Percentiles rank a stretch among this genome's conserved stretches.
phyloP scores from a whole-genome alignment of 768 basidiomycete genomes.

The Termitomyces sp. region DNA sequence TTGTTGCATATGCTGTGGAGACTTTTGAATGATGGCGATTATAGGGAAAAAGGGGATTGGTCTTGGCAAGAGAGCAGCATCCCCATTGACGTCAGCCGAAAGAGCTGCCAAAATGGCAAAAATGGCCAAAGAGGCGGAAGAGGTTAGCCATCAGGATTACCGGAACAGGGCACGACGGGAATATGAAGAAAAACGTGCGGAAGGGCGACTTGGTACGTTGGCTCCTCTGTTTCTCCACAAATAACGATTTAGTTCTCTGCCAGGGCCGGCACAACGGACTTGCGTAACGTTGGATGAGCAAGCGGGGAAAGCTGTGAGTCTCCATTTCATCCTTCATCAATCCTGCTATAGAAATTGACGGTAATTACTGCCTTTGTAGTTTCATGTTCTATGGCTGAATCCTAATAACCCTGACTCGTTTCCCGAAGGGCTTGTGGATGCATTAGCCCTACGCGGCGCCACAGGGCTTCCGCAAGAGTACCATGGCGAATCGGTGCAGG shows the following conservation, averaged over 20 bases:
- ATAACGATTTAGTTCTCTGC: neutral
- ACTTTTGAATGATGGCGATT: neutral
- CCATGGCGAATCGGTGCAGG: slow-evolving; percentile 31
- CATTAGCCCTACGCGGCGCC: slow-evolving; percentile 37
- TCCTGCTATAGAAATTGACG: slow-evolving; percentile 5
- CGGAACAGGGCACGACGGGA: slow-evolving; percentile 68
- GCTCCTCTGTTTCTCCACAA: neutral
- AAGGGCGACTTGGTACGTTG: slow-evolving; percentile 52
- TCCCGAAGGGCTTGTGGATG: slow-evolving; percentile 60
- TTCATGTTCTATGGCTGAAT: slow-evolving; percentile 79
- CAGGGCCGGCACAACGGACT: slow-evolving; percentile 65
- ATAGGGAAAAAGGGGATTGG: slow-evolving; percentile 80
- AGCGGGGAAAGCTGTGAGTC: slow-evolving; percentile 48
- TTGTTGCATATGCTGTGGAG: slow-evolving; percentile 4
- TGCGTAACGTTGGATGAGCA: slow-evolving; percentile 74
- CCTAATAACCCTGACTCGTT: slow-evolving; percentile 60
- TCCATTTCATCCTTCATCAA: neutral
- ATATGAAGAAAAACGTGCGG: slow-evolving; percentile 73
- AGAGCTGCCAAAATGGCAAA: slow-evolving; percentile 74
- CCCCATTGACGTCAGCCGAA: slow-evolving; percentile 55
- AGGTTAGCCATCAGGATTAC: slow-evolving; percentile 50
- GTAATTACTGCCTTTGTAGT: slow-evolving; percentile 37
- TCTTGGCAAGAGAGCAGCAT: slow-evolving; percentile 59
- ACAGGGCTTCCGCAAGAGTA: slow-evolving; percentile 18
- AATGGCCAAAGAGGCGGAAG: slow-evolving; percentile 70